These are phyloP conservation scores for Dactylellina haptotyla DNA, from an alignment of 2,329 filamentous ascomycete genomes.

Conservation along the genomic window DNA sequence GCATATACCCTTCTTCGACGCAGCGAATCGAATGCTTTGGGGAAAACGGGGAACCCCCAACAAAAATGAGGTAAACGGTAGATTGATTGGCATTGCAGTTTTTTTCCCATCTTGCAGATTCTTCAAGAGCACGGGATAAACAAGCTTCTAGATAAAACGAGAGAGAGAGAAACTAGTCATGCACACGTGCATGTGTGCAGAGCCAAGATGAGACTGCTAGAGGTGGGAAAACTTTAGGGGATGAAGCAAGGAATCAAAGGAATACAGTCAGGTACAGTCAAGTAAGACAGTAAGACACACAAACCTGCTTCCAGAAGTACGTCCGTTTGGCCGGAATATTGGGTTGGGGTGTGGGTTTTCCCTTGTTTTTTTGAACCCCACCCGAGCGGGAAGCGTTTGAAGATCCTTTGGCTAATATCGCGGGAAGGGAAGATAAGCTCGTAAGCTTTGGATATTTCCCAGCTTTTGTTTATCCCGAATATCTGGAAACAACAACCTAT, in stretches of 20 bases:
- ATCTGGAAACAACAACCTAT: background rate
- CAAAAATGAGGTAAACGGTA: too few relatives aligned
- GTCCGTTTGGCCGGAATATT: constrained; percentile 30
- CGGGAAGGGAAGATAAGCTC: constrained; percentile 15
- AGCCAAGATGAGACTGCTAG: constrained; percentile 5
- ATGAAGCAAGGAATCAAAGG: too few relatives aligned
- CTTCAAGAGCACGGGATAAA: too few relatives aligned
- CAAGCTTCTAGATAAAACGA: too few relatives aligned
- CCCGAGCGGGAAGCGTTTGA: background rate
- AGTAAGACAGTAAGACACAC: constrained; percentile 20
- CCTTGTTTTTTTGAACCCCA: constrained; percentile 3
- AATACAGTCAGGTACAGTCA: constrained; percentile 1
- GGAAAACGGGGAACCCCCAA: too few relatives aligned
- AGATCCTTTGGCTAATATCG: constrained; percentile 5
- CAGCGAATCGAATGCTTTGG: too few relatives aligned
- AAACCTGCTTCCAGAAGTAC: constrained; percentile 32
- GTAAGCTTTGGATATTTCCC: constrained; percentile 14
- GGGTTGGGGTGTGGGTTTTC: background rate
- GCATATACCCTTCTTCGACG: too few relatives aligned
- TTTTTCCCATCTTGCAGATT: too few relatives aligned
- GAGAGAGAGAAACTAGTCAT: background rate
- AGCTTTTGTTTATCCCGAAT: constrained; percentile 5
- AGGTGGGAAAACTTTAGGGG: constrained; percentile 6
- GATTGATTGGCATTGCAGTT: too few relatives aligned
- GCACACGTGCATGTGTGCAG: background rate